Evolutionary conservation across 305 asterid genomes (phyloP).

Genomic region (Fraxinus platypoda): DNA sequence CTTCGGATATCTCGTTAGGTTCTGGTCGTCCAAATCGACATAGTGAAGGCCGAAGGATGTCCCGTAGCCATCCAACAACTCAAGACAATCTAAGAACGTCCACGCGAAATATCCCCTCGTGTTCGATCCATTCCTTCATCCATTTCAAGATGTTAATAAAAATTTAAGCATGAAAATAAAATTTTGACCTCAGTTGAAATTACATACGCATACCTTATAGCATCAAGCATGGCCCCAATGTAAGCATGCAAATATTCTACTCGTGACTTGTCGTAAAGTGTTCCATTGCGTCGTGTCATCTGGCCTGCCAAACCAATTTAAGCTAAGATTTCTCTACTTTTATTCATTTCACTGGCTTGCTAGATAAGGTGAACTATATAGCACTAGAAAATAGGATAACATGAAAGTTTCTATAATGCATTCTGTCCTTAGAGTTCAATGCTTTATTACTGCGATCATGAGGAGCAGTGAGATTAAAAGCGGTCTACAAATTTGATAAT

Average conservation of each 20-base stretch:
- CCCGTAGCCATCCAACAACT: conserved; percentile 25
- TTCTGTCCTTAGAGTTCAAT: not conserved
- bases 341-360: not conserved
- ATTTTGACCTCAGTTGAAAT: not conserved
- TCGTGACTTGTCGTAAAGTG: conserved; percentile 38
- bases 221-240: conserved; percentile 45
- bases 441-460: not conserved
- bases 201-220: conserved; percentile 34
- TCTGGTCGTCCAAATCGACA: conserved; percentile 35
- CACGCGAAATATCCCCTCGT: conserved; percentile 26
- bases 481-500: not conserved
- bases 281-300: conserved; percentile 32
- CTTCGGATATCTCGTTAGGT: conserved; percentile 39
- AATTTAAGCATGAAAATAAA: not conserved
- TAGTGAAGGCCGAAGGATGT: conserved; percentile 28
- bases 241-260: conserved; percentile 46
- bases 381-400: not conserved
- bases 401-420: not conserved
- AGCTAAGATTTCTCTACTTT: not conserved
- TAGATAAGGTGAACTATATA: not conserved
- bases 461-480: not conserved
- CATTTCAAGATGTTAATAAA: not conserved
- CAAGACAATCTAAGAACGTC: conserved; percentile 33
- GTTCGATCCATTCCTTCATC: conserved; percentile 30
- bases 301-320: conserved; percentile 35